Evolutionary conservation across 2,329 filamentous ascomycete genomes (phyloP), one percentile per base, ranked within the genome.

Genomic region (Ophiosphaerella korrae): DNA sequence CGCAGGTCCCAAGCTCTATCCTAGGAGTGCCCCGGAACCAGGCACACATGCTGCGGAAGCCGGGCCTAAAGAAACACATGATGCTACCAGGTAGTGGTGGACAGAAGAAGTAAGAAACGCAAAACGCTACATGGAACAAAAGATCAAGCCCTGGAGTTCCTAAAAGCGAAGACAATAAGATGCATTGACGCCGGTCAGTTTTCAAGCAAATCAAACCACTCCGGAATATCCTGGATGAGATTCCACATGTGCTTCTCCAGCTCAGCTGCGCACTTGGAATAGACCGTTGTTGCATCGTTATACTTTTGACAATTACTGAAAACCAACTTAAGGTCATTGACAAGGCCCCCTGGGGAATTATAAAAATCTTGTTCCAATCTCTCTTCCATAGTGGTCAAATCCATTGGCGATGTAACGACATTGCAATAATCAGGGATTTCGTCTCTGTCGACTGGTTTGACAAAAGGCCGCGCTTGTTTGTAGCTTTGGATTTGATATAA

Each of bases 401-500:
- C 93, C 93, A 97, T 97, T 24, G 93, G 93, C 72, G 96, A 89
- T 71, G 92, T 92, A 78, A 97, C 97, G 52, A 97, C 92, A 52
- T 96, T 90, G 78, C 97, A 97, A 76, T 97, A 97, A 73, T 97
- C 94, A 12, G 90, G 87, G 0, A 97, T 93, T 62, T 97, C 94
- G 66, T 97, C 93, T 62, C 88, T 87, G 72, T 94, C 96, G 59
- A 99, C 93, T 0, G 94, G 93, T 18, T 90, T 84, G 21, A 93
- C 82, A 79, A 99, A 97, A 0, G 93, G 93, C 93, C 94, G 97
- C 0, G 91, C 89, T 7, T 89, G 88, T 61, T 86, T 86, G 75
- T 96, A 91, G 71, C 96, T 97, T 72, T 97, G 92, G 73, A 97
- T 84, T 67, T 96, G 90, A 74, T 95, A 96, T 56, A 97, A 86